phyloP scores from a whole-genome alignment of 2,329 filamentous ascomycete genomes.

The Microsporum ferrugineum region DNA sequence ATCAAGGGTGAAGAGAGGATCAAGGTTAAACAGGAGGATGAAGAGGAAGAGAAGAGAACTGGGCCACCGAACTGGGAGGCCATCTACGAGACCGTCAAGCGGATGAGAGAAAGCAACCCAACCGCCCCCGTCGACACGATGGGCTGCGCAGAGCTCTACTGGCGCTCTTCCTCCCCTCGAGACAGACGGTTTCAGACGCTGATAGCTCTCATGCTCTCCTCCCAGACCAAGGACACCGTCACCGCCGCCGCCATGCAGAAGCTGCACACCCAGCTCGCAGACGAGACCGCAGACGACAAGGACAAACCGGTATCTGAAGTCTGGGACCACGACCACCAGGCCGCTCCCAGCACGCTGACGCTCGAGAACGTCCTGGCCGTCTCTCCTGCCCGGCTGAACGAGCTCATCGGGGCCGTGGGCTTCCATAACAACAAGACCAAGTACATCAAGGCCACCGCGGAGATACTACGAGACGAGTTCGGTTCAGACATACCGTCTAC shows the following conservation, averaged over 20 bases:
- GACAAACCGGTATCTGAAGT: neutral
- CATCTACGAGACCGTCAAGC: slow-evolving; percentile 64
- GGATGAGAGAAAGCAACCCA: slow-evolving; percentile 60
- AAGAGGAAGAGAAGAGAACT: slow-evolving; percentile 18
- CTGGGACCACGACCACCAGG: slow-evolving; percentile 14
- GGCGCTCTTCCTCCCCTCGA: slow-evolving; percentile 32
- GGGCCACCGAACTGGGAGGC: slow-evolving; percentile 73
- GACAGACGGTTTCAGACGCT: slow-evolving; percentile 75
- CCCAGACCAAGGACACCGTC: slow-evolving; percentile 86
- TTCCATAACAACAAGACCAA: slow-evolving; percentile 94
- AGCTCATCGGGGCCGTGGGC: slow-evolving; percentile 70
- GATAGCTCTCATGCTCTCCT: slow-evolving; percentile 77
- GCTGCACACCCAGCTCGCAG: slow-evolving; percentile 59
- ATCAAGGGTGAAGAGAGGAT: slow-evolving; percentile 21
- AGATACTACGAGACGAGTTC: slow-evolving; percentile 59
- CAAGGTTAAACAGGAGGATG: slow-evolving; percentile 10
- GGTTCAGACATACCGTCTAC: slow-evolving; percentile 68
- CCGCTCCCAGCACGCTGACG: slow-evolving; percentile 45
- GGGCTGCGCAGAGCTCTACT: slow-evolving; percentile 59
- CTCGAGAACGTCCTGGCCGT: slow-evolving; percentile 67
- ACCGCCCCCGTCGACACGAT: slow-evolving; percentile 88
- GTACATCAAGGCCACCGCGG: slow-evolving; percentile 64
- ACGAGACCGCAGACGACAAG: slow-evolving; percentile 12
- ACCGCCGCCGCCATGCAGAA: slow-evolving; percentile 72
- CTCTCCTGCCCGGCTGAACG: slow-evolving; percentile 54